phyloP scores from a whole-genome alignment of 1,284 basidiomycete species.

The Rhodotorula mucilaginosa region DNA sequence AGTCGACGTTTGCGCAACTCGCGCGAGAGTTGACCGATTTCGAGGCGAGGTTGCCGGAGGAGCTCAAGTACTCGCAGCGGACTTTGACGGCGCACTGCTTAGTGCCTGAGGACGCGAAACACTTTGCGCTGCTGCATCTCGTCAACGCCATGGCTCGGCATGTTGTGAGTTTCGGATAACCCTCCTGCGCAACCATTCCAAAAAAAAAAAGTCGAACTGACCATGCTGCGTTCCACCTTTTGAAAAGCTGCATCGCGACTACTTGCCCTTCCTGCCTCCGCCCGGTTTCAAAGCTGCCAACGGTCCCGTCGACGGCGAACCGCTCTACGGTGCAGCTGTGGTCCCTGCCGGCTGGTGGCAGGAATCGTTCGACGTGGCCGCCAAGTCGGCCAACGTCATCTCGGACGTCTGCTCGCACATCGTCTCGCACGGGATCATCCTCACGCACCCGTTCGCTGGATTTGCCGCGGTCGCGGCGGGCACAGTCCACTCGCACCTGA shows the following conservation, averaged over 20 bases:
- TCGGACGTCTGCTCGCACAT: slow-evolving; percentile 35
- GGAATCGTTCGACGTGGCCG: slow-evolving; percentile 32
- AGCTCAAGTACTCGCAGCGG: slow-evolving; percentile 28
- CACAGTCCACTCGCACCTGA: slow-evolving; percentile 39
- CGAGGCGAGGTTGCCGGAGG: slow-evolving; percentile 26
- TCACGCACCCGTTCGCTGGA: slow-evolving; percentile 40
- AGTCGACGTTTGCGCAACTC: slow-evolving; percentile 40
- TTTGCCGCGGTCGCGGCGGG: slow-evolving; percentile 36
- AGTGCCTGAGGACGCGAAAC: slow-evolving; percentile 28
- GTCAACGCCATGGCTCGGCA: slow-evolving; percentile 32
- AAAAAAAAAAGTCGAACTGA: neutral
- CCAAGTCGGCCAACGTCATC: slow-evolving; percentile 24
- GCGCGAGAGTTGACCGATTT: slow-evolving; percentile 25
- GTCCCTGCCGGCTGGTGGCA: slow-evolving; percentile 36
- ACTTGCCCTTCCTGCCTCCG: slow-evolving; percentile 42
- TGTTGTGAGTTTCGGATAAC: slow-evolving; percentile 2
- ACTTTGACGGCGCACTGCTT: slow-evolving; percentile 39
- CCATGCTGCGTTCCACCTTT: neutral
- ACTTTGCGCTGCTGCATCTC: slow-evolving; percentile 39
- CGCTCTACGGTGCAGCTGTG: slow-evolving; percentile 26
- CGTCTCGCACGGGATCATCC: slow-evolving; percentile 28
- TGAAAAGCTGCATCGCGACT: slow-evolving; percentile 39
- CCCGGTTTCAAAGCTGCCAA: slow-evolving; percentile 35
- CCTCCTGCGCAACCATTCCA: too few species aligned
- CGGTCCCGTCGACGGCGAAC: slow-evolving; percentile 42